Percentiles rank a stretch among this genome's conserved stretches.
These are phyloP conservation scores for Friedmanniomyces simplex DNA, from an alignment of 495 filamentous ascomycete genomes.

Conservation along the genomic window DNA sequence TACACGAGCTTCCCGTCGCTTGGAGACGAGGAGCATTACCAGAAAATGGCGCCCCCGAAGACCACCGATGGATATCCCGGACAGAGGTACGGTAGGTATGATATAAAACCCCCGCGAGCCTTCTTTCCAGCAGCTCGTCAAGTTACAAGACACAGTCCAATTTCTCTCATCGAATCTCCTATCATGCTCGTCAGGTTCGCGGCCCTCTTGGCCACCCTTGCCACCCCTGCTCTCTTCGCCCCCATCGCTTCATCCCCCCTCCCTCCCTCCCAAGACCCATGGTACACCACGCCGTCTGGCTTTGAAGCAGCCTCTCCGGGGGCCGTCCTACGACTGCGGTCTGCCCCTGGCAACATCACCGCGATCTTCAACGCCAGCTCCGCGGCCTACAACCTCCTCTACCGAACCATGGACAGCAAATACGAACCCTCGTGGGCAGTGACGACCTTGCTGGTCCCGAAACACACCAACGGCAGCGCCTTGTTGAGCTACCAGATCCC, in stretches of 20 bases:
- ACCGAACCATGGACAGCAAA: constrained; percentile 38
- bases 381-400: constrained; percentile 41
- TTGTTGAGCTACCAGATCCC: constrained; percentile 39
- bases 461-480: constrained; percentile 1
- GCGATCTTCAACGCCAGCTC: constrained; percentile 15
- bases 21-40: too few relatives aligned
- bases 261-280: constrained; percentile 37
- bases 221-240: not conserved
- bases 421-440: constrained; percentile 39
- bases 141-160: too few relatives aligned
- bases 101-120: too few relatives aligned
- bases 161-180: not conserved
- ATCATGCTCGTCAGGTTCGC: not conserved
- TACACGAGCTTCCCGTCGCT: too few relatives aligned
- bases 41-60: too few relatives aligned
- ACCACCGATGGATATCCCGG: too few relatives aligned
- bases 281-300: constrained; percentile 36
- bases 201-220: not conserved
- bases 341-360: constrained; percentile 35
- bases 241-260: not conserved
- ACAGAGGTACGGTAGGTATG: too few relatives aligned
- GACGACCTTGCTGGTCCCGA: constrained; percentile 40
- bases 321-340: constrained; percentile 36
- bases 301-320: constrained; percentile 35
- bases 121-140: too few relatives aligned